These are phyloP conservation scores for Mycena vulgaris DNA, from an alignment of 768 basidiomycete species.

Conservation along the genomic window DNA sequence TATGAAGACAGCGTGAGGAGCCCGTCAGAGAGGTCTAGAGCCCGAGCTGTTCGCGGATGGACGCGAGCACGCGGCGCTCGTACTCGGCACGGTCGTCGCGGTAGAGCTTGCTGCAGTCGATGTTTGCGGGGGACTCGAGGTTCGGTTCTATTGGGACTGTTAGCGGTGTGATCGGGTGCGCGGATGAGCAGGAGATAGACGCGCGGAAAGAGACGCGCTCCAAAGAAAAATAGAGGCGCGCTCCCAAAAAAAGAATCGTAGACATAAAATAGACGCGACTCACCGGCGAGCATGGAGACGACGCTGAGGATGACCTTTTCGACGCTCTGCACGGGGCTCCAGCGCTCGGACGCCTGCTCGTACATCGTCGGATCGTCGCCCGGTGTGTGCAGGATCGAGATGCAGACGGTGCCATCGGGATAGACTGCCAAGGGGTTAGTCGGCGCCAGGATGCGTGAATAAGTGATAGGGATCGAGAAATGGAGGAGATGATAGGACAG, in stretches of 20 bases:
- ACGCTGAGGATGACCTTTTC: conserved; percentile 98
- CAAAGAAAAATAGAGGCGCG: not conserved
- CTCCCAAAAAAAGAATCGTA: not conserved
- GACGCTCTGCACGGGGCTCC: conserved; percentile 99
- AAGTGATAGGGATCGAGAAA: not conserved
- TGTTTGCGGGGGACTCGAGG: conserved; percentile 96
- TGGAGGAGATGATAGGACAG: no score
- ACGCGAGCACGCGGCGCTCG: conserved; percentile 86
- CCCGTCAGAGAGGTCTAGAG: no score
- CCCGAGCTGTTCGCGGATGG: conserved; percentile 90
- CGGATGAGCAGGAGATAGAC: conserved; percentile 12
- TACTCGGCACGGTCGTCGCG: conserved; percentile 92
- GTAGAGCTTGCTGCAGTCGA: conserved; percentile 97
- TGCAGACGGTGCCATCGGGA: conserved; percentile 96
- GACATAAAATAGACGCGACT: conserved; percentile 39
- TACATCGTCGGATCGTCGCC: conserved; percentile 95
- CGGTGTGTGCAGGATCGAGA: conserved; percentile 96
- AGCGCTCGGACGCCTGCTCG: conserved; percentile 95
- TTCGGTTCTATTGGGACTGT: conserved; percentile 84
- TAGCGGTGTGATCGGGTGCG: not conserved
- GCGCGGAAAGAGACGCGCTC: no score
- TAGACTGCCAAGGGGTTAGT: conserved; percentile 76
- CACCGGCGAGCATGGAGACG: conserved; percentile 96
- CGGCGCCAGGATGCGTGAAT: not conserved
- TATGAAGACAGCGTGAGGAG: no score